phyloP scores from a whole-genome alignment of 768 basidiomycete genomes.

The Cyathus striatus region DNA sequence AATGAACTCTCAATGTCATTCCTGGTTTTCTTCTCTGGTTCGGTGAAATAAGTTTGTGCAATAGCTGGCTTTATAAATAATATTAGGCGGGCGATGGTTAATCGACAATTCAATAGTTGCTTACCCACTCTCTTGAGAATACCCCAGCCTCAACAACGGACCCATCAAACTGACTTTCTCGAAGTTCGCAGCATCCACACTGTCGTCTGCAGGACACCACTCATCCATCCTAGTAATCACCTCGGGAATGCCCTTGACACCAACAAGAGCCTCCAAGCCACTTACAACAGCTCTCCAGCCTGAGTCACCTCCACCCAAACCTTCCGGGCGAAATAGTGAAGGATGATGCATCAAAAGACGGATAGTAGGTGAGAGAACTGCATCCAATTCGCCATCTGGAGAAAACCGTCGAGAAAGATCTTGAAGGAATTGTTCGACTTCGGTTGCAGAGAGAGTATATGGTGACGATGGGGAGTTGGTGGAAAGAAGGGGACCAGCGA shows the following conservation, averaged over 20 bases:
- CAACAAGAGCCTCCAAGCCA: slow-evolving; percentile 76
- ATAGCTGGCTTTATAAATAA: slow-evolving; percentile 57
- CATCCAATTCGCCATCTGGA: slow-evolving; percentile 71
- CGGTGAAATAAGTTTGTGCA: slow-evolving; percentile 77
- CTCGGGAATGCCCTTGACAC: slow-evolving; percentile 76
- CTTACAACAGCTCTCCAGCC: slow-evolving; percentile 84
- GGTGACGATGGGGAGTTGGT: slow-evolving; percentile 34
- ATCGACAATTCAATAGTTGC: no score
- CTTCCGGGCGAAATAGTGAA: slow-evolving; percentile 60
- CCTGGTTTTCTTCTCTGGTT: slow-evolving; percentile 69
- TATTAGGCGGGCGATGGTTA: no score
- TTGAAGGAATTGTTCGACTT: slow-evolving; percentile 76
- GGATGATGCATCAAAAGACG: slow-evolving; percentile 56
- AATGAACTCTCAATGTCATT: slow-evolving; percentile 80
- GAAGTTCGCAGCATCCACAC: slow-evolving; percentile 46
- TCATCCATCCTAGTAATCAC: slow-evolving; percentile 74
- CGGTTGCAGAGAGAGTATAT: slow-evolving; percentile 53
- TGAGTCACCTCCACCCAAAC: slow-evolving; percentile 66
- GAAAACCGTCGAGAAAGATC: slow-evolving; percentile 83
- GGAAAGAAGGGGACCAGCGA: slow-evolving; percentile 60
- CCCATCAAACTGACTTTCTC: slow-evolving; percentile 73
- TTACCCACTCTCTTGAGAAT: slow-evolving; percentile 87
- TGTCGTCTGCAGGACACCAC: slow-evolving; percentile 61
- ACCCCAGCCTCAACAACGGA: slow-evolving; percentile 80
- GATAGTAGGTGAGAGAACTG: slow-evolving; percentile 74